phyloP scores from a whole-genome alignment of 1,139 yeast genomes.

The Debaryomyces nepalensis region DNA sequence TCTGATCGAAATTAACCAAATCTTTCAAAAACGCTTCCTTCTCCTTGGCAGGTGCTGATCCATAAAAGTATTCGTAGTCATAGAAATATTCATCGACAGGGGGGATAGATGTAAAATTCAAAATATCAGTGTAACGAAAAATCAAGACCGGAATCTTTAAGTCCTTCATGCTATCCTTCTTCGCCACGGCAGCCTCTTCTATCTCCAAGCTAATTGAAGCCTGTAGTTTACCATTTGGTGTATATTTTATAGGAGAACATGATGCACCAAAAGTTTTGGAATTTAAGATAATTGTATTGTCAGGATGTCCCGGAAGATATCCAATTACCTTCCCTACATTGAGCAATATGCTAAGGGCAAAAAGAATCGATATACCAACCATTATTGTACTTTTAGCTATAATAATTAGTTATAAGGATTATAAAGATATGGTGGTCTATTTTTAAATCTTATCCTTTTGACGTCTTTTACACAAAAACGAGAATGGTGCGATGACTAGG shows the following conservation, averaged over 20 bases:
- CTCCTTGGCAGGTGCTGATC: conserved; percentile 10
- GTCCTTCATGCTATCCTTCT: conserved; percentile 4
- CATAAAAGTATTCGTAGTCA: conserved; percentile 12
- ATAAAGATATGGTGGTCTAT: too few species aligned
- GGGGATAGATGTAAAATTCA: conserved; percentile 29
- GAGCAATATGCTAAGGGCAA: not conserved
- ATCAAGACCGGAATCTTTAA: conserved; percentile 30
- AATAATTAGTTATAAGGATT: too few species aligned
- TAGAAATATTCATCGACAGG: conserved; percentile 20
- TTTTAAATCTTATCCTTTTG: too few species aligned
- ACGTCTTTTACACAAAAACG: too few species aligned
- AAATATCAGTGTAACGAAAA: conserved; percentile 31
- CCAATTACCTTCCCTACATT: not conserved
- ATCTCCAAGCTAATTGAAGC: conserved; percentile 13
- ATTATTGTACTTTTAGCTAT: too few species aligned
- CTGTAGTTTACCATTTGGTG: conserved; percentile 9
- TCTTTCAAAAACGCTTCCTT: conserved; percentile 19
- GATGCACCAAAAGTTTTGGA: conserved; percentile 12
- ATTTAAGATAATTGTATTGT: conserved; percentile 9
- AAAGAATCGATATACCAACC: not conserved
- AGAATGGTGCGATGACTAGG: too few species aligned
- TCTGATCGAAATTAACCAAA: conserved; percentile 19
- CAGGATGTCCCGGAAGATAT: not conserved
- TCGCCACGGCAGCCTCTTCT: not conserved
- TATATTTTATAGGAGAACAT: conserved; percentile 13